These are phyloP conservation scores for Apophysomyces trapeziformis DNA, from an alignment of 371 early-diverging fungal species.

Conservation along the genomic window DNA sequence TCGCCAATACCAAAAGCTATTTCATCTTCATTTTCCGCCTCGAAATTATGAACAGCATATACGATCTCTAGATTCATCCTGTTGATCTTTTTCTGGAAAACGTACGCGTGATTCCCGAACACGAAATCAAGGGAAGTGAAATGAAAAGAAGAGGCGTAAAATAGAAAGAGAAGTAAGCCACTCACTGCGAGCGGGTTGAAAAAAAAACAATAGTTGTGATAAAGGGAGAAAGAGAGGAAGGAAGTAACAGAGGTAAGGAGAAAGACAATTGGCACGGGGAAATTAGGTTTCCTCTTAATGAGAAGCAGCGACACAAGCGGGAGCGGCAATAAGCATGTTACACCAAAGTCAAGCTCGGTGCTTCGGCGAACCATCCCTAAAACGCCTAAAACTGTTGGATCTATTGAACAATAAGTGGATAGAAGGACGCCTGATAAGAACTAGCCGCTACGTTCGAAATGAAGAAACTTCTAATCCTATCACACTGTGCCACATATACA, in stretches of 20 bases:
- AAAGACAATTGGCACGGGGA: constrained; percentile 6
- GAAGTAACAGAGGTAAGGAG: background rate
- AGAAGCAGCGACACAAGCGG: background rate
- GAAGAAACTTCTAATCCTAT: too few relatives aligned
- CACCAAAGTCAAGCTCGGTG: constrained; percentile 3
- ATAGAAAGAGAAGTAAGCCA: background rate
- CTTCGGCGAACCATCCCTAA: background rate
- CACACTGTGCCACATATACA: constrained; percentile 1
- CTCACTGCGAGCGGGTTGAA: constrained; percentile 7
- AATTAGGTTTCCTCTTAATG: constrained; percentile 8
- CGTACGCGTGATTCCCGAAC: background rate
- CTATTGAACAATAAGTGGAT: background rate
- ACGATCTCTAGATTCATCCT: constrained; percentile 54
- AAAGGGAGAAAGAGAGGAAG: constrained; percentile 7
- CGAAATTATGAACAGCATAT: constrained; percentile 71
- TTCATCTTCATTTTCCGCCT: constrained; percentile 81
- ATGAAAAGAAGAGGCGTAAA: background rate
- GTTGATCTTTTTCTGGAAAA: constrained; percentile 10
- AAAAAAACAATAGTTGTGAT: background rate
- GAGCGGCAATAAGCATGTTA: background rate
- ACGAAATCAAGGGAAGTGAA: constrained; percentile 1
- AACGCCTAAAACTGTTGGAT: too few relatives aligned
- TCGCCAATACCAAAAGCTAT: constrained; percentile 75
- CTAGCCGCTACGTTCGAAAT: background rate
- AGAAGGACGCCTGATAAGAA: background rate